Conservation (phyloP, 148 eudicot species). For the Cornus suecica region DNA sequence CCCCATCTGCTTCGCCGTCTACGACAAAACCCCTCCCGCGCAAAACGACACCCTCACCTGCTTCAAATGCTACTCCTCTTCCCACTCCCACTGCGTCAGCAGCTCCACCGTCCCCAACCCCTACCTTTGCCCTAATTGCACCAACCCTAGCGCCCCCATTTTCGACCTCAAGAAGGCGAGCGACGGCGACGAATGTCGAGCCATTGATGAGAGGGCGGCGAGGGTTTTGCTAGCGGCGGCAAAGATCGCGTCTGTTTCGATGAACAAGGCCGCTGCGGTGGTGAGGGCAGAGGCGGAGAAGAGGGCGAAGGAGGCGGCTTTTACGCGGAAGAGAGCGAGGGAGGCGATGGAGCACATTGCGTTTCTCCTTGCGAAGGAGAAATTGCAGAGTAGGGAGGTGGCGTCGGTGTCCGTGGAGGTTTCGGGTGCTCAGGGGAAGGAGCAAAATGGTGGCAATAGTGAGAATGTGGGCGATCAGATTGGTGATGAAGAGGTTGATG, state of each 20-base stretch:
- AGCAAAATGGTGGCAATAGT: background rate
- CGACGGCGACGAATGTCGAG: constrained; percentile 9
- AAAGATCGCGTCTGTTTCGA: constrained; percentile 53
- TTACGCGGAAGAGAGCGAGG: constrained; percentile 61
- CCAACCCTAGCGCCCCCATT: constrained; percentile 38
- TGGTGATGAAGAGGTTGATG: constrained; percentile 24
- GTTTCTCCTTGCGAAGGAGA: constrained; percentile 21
- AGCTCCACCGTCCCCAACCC: constrained; percentile 28
- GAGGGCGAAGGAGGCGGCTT: constrained; percentile 66
- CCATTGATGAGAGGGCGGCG: constrained; percentile 46
- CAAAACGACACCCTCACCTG: constrained; percentile 37
- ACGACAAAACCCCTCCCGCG: constrained; percentile 30
- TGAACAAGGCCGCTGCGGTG: constrained; percentile 45
- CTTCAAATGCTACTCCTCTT: constrained; percentile 52
- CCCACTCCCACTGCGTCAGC: constrained; percentile 53
- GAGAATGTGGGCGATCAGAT: constrained; percentile 6
- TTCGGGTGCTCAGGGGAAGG: constrained; percentile 7
- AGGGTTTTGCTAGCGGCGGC: constrained; percentile 65
- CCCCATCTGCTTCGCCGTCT: constrained; percentile 66
- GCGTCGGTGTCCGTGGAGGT: background rate
- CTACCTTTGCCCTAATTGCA: constrained; percentile 60
- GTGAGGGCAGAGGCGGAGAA: constrained; percentile 62
- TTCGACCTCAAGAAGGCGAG: constrained; percentile 23
- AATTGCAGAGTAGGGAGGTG: constrained; percentile 23
- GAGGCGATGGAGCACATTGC: constrained; percentile 65